A percentile compares a stretch with the other conserved stretches of the same genome.
Conservation (phyloP, 257 asterid species). For the Paulownia fortunei region DNA sequence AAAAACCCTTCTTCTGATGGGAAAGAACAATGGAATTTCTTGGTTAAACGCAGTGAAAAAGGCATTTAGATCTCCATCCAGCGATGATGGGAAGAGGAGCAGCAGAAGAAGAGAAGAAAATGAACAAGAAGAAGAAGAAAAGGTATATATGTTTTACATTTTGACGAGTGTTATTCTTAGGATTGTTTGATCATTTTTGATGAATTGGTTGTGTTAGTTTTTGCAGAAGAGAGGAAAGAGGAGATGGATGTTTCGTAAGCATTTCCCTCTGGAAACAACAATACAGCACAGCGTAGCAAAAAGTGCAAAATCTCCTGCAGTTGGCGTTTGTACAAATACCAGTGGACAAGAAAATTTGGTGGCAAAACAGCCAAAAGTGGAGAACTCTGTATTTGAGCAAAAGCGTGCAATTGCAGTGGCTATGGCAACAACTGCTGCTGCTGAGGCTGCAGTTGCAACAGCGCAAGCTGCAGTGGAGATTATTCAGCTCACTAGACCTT, state of each 20-base stretch:
- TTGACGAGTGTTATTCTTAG: neutral
- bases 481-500: conserved; percentile 42
- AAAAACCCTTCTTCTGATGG: conserved; percentile 43
- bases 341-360: conserved; percentile 26
- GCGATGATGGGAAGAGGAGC: conserved; percentile 44
- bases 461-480: conserved; percentile 64
- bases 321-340: neutral
- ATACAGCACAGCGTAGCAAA: conserved; percentile 54
- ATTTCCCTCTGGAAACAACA: conserved; percentile 54
- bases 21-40: conserved; percentile 66
- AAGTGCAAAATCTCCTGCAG: conserved; percentile 18
- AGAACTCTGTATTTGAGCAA: conserved; percentile 29
- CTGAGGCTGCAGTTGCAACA: conserved; percentile 60
- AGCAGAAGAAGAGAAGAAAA: conserved; percentile 48
- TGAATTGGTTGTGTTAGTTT: neutral
- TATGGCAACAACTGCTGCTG: conserved; percentile 51
- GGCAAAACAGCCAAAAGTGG: conserved; percentile 23
- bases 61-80: conserved; percentile 76
- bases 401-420: conserved; percentile 50
- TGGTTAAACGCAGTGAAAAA: conserved; percentile 72
- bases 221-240: conserved; percentile 68
- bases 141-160: conserved; percentile 41
- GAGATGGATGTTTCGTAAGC: conserved; percentile 73
- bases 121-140: conserved; percentile 58
- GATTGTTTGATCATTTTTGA: neutral